Conservation (phyloP, 108 stramenopile species). For the Cyclotella distinguenda region DNA sequence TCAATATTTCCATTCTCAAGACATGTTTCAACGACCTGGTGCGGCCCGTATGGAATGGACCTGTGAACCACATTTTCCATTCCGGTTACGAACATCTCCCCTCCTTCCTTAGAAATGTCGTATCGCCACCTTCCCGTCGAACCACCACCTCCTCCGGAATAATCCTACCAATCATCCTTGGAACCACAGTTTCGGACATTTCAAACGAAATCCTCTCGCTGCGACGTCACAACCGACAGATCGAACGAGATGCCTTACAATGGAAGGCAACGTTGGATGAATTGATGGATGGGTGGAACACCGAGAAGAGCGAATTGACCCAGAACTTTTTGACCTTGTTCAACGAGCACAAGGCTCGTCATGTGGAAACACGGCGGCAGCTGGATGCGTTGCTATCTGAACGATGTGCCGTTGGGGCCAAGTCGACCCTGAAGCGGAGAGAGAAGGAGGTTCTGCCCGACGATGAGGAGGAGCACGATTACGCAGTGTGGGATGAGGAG, state of each 20-base stretch:
- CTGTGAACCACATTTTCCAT: constrained; percentile 18
- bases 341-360: constrained; percentile 47
- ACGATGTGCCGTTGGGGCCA: not conserved
- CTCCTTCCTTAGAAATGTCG: constrained; percentile 6
- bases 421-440: not conserved
- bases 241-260: constrained; percentile 16
- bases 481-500: constrained; percentile 33
- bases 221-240: constrained; percentile 30
- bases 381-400: constrained; percentile 15
- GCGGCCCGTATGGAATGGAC: constrained; percentile 42
- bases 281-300: constrained; percentile 36
- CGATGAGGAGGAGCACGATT: constrained; percentile 43
- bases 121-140: not conserved
- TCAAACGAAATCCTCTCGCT: constrained; percentile 47
- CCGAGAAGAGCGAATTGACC: constrained; percentile 45
- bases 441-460: constrained; percentile 17
- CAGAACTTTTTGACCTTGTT: constrained; percentile 38
- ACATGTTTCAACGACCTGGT: constrained; percentile 33
- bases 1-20: constrained; percentile 40
- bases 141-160: constrained; percentile 20
- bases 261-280: constrained; percentile 39
- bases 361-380: constrained; percentile 30
- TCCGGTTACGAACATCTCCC: constrained; percentile 18
- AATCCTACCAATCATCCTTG: constrained; percentile 22
- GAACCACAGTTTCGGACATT: constrained; percentile 36